Percentiles rank a stretch among this genome's conserved stretches.
Conservation (phyloP, 208 protist species). For the Leishmania mexicana region DNA sequence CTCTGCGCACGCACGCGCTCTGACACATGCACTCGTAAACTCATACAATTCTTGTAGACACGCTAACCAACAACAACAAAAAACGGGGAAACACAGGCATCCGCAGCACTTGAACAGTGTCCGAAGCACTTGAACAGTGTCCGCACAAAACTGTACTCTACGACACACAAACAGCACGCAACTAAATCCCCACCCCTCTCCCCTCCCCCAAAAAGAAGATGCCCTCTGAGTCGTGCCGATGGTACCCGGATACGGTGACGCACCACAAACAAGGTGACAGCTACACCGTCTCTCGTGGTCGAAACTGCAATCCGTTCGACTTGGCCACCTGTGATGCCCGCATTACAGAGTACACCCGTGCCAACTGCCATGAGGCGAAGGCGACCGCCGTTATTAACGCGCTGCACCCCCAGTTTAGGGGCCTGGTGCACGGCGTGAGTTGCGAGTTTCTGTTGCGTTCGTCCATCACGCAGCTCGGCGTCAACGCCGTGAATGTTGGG, state of each 20-base stretch:
- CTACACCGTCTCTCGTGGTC: constrained; percentile 73
- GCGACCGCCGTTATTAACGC: constrained; percentile 42
- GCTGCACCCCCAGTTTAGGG: constrained; percentile 84
- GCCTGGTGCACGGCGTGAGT: constrained; percentile 53
- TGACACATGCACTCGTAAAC: not conserved
- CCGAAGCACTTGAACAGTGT: not conserved
- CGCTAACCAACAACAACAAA: not conserved
- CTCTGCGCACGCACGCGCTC: not conserved
- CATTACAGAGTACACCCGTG: constrained; percentile 44
- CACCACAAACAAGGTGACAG: constrained; percentile 55
- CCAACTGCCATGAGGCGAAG: constrained; percentile 34
- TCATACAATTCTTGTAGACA: not conserved
- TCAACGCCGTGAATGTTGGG: constrained; percentile 72
- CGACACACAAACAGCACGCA: not conserved
- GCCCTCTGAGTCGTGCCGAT: constrained; percentile 62
- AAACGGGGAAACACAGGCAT: not conserved
- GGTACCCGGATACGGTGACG: constrained; percentile 87
- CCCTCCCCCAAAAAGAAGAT: constrained; percentile 17
- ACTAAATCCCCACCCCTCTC: not conserved
- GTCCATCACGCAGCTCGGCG: constrained; percentile 90
- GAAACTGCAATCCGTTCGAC: constrained; percentile 76
- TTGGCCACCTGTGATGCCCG: constrained; percentile 72
- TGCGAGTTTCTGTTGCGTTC: constrained; percentile 88
- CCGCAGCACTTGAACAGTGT: too few species aligned
- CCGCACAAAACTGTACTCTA: not conserved